Percentiles rank a stretch among this genome's conserved stretches.
phyloP scores from a whole-genome alignment of 1,284 basidiomycete genomes.

The Cerrena zonata region DNA sequence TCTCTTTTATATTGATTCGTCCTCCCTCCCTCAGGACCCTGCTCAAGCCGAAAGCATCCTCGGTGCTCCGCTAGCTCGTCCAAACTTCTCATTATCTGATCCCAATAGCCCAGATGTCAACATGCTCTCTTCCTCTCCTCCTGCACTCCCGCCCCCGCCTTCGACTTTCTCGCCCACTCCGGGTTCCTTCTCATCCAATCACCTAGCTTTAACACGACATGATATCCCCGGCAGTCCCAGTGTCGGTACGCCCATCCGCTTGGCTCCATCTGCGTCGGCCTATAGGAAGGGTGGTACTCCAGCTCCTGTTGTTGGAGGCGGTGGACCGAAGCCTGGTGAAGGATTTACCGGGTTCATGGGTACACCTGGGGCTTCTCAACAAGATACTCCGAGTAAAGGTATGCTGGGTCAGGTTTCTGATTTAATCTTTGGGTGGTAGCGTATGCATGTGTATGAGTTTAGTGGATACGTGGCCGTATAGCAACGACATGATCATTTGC shows the following conservation, averaged over 20 bases:
- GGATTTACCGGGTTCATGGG: not conserved
- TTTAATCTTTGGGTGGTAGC: conserved; percentile 69
- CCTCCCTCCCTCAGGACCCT: conserved; percentile 42
- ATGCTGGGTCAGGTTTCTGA: conserved; percentile 70
- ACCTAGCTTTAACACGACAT: conserved; percentile 16
- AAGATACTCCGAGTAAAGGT: conserved; percentile 48
- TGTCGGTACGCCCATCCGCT: conserved; percentile 52
- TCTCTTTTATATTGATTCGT: conserved; percentile 3
- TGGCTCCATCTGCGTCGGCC: conserved; percentile 64
- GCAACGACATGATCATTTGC: too few species aligned
- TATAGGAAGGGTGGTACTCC: conserved; percentile 43
- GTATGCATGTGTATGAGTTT: too few species aligned
- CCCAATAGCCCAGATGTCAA: conserved; percentile 22
- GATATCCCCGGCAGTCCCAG: conserved; percentile 20
- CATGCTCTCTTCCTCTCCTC: conserved; percentile 19
- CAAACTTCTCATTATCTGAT: conserved; percentile 17
- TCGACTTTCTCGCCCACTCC: conserved; percentile 8
- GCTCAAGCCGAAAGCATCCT: conserved; percentile 50
- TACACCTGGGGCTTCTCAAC: conserved; percentile 15
- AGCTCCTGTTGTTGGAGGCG: not conserved
- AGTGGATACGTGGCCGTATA: too few species aligned
- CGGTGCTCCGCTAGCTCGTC: conserved; percentile 32
- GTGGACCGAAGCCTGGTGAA: not conserved
- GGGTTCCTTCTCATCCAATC: conserved; percentile 1
- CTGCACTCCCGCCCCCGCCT: conserved; percentile 14